Conservation (phyloP, 257 asterid species). For the Scutellaria barbata region DNA sequence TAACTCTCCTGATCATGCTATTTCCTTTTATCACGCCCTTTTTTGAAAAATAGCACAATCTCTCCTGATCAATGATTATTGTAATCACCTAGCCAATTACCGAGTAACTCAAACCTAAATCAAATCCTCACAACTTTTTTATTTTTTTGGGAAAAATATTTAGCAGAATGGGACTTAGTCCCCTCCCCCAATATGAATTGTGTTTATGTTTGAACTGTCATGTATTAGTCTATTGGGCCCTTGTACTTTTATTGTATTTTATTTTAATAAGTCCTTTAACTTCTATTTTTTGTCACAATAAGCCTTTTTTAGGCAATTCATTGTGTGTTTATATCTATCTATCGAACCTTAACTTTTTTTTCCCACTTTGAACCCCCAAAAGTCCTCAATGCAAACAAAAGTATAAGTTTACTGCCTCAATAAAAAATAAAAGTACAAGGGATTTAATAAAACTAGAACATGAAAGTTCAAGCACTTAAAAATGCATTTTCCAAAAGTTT, state of each 20-base stretch:
- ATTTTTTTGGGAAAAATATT: background rate
- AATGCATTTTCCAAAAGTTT: background rate
- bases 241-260: background rate
- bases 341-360: background rate
- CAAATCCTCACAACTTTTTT: background rate
- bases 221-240: background rate
- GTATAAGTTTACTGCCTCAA: background rate
- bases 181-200: too few species aligned
- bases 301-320: background rate
- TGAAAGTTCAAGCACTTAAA: background rate
- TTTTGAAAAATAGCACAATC: background rate
- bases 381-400: conserved; percentile 7
- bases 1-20: too few species aligned
- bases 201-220: background rate
- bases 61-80: too few species aligned
- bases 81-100: too few species aligned
- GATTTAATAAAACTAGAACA: too few species aligned
- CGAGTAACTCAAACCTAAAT: background rate
- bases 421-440: background rate
- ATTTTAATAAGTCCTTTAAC: background rate
- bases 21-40: background rate
- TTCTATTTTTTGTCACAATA: background rate
- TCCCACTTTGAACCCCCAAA: background rate
- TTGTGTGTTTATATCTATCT: background rate
- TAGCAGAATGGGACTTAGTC: background rate